phyloP scores from a whole-genome alignment of 257 asterid species.

The Nyctanthes arbortristis region DNA sequence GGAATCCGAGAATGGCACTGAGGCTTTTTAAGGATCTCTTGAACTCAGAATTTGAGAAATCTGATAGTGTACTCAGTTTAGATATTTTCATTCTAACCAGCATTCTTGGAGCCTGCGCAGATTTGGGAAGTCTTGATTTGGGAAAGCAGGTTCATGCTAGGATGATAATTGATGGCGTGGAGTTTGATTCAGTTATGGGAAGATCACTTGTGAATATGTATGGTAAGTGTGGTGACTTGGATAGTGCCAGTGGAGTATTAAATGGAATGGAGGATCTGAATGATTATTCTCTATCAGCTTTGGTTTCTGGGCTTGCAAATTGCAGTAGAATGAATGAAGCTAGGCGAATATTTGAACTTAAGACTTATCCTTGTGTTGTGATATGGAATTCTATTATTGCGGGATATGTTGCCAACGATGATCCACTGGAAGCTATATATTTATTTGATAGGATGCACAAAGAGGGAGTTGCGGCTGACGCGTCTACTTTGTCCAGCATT shows the following conservation, averaged over 20 bases:
- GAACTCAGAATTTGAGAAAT: constrained; percentile 34
- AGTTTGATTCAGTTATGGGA: constrained; percentile 59
- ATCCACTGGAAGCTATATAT: constrained; percentile 46
- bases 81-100: constrained; percentile 68
- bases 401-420: constrained; percentile 59
- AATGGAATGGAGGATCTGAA: constrained; percentile 48
- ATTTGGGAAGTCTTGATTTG: constrained; percentile 38
- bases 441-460: constrained; percentile 54
- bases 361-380: constrained; percentile 53
- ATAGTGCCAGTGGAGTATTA: constrained; percentile 45
- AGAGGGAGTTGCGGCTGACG: constrained; percentile 51
- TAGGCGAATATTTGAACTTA: constrained; percentile 45
- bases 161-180: constrained; percentile 47
- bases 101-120: constrained; percentile 62
- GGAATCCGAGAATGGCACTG: constrained; percentile 49
- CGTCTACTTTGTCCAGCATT: constrained; percentile 60
- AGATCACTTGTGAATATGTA: constrained; percentile 86
- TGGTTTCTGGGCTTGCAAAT: constrained; percentile 67
- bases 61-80: constrained; percentile 25
- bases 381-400: constrained; percentile 73
- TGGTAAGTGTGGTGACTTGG: constrained; percentile 72
- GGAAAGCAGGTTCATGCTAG: constrained; percentile 87
- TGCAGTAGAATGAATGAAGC: constrained; percentile 69
- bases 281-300: constrained; percentile 74
- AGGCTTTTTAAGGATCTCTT: constrained; percentile 49